Percentiles rank a stretch among this genome's conserved stretches.
Conservation (phyloP, 2,329 filamentous ascomycete species). For the Xylariaceae sp. region DNA sequence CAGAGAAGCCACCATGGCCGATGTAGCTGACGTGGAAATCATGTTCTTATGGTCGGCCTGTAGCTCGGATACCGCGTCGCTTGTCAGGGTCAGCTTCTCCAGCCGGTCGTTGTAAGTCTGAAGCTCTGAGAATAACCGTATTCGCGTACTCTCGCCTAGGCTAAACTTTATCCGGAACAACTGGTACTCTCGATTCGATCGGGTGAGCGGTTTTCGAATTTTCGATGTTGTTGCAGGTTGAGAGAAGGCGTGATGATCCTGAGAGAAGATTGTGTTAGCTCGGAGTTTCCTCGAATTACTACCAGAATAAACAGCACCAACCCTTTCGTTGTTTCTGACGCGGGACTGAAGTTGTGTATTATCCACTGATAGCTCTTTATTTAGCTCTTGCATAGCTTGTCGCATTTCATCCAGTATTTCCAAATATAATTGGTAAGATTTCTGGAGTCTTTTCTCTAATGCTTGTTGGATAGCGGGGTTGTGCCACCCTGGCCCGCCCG, state of each 20-base stretch:
- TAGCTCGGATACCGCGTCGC: not conserved
- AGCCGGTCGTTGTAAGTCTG: constrained; percentile 10
- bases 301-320: not conserved
- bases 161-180: constrained; percentile 9
- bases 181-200: constrained; percentile 6
- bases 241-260: not conserved
- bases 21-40: constrained; percentile 5
- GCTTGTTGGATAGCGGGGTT: not conserved
- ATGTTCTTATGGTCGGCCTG: not conserved
- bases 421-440: constrained; percentile 8
- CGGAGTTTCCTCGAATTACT: not conserved
- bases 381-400: constrained; percentile 10
- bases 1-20: constrained; percentile 17
- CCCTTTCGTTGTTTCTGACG: not conserved
- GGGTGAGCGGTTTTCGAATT: not conserved
- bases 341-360: not conserved
- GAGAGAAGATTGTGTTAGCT: not conserved
- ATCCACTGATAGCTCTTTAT: constrained; percentile 6
- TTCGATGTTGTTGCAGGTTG: not conserved
- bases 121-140: constrained; percentile 2
- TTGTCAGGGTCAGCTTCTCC: constrained; percentile 11
- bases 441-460: constrained; percentile 8
- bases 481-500: constrained; percentile 14
- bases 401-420: constrained; percentile 8
- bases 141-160: constrained; percentile 2